These are phyloP conservation scores for Aspergillus japonicus DNA, from an alignment of 2,329 filamentous ascomycete genomes.

Conservation along the genomic window DNA sequence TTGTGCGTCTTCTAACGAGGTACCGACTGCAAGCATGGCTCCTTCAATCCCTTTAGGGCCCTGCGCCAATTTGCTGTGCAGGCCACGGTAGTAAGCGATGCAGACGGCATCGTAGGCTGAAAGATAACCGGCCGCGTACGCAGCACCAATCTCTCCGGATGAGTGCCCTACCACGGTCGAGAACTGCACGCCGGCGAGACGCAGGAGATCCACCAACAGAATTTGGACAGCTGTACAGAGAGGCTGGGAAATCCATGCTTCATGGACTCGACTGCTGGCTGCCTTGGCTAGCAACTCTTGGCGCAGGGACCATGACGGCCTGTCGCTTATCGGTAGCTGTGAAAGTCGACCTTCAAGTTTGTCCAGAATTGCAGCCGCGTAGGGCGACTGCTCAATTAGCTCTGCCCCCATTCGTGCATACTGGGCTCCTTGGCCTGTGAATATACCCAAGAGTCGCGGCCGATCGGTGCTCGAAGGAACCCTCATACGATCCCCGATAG, in stretches of 20 bases:
- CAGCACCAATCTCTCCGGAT: conserved; percentile 22
- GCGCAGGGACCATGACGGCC: conserved; percentile 13
- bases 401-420: conserved; percentile 21
- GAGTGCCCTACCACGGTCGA: conserved; percentile 21
- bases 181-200: conserved; percentile 11
- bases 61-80: no score
- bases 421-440: conserved; percentile 27
- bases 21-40: neutral
- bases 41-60: neutral
- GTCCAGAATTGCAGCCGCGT: conserved; percentile 16
- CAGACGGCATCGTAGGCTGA: conserved; percentile 12
- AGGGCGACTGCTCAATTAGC: conserved; percentile 13
- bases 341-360: neutral
- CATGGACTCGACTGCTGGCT: neutral
- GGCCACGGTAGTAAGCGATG: conserved; percentile 16
- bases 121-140: conserved; percentile 19
- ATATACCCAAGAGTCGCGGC: conserved; percentile 3
- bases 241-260: conserved; percentile 9
- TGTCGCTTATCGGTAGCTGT: conserved; percentile 5
- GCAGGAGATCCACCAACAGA: conserved; percentile 12
- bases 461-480: no score
- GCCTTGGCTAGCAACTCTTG: conserved; percentile 10
- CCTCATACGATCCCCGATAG: neutral
- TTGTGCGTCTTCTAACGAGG: neutral
- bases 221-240: conserved; percentile 21